Base-by-base conservation (phyloP, 2,329 filamentous ascomycete species). In the Aspergillus arachidicola region DNA sequence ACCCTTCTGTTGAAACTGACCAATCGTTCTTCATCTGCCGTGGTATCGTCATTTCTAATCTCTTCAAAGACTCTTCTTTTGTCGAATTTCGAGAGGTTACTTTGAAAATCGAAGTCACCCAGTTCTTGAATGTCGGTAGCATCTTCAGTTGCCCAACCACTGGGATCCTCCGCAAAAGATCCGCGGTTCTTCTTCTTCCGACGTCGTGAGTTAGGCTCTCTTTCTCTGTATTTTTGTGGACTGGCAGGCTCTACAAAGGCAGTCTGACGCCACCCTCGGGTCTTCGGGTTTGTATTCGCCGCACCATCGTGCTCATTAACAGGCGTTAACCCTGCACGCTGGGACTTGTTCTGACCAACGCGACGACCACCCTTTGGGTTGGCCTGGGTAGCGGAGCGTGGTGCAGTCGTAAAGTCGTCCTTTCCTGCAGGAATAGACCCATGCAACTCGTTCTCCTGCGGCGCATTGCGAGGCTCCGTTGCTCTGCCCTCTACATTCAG, bases 101-200 rank as follows among this genome's bases (percentile, higher is more conserved):
- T 89, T 71, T 92, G 89, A 72, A 98, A 98, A 77, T 98, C 94
- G 71, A 98, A 98, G 65, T 98, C 95, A 12, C 91, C 92, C 83
- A 95, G 87, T 74, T 96, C 94, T 78, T 94, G 92, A 26, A 95
- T 92, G 74, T 98, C 95, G 0, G 93, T 97, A 26, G 94, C 94
- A 73, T 98, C 94, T 74, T 97, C 95, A 0, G 94, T 97, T 4
- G 92, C 93, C 94, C 94, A 98, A 4, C 93, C 94, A 75, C 93
- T 96, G 50, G 92, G 79, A 59, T 85, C 82, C 61, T 87, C 84
- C 10, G 70, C 86, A 64, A 82, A 80, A 38, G 72, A 66, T 68
- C 79, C 78, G 68, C 78, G 73, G 77, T 78, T 72, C 65, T 76
- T 75, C 65, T 79, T 81, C 62, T 80, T 81, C 67, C 83, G 82